Base-by-base conservation (phyloP, 2,329 filamentous ascomycete species). In the Corynespora cassiicola region DNA sequence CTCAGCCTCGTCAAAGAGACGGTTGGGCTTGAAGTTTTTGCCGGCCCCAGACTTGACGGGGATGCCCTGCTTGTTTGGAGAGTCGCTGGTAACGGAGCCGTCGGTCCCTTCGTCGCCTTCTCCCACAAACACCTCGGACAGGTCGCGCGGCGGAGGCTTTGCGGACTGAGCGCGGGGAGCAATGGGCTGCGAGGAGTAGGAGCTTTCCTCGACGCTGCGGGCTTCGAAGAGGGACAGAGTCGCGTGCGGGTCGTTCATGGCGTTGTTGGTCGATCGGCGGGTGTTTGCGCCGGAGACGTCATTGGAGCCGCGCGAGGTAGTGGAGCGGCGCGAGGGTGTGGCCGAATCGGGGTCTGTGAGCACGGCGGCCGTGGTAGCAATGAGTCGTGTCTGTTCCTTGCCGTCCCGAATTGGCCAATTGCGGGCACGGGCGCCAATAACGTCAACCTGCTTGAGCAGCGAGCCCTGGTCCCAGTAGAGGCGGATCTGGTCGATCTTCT, bases 351-450 rank as follows among this genome's bases (percentile, higher is more conserved):
- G 49, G 31, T 65, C 54, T 11, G 52, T 50, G 31, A 56, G 39
- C 15, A 42, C 73, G n/a, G 71, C 66, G 55, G 80, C 79, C 49
- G 78, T 85, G 32, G 74, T 76, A 49, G 80, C 76, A 57, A 96
- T 88, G 58, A 96, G 74, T 58, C 83, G 85, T 54, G 86, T 78
- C 73, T 97, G 91, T 36, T 96, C 90, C 58, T 82, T 82, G 63
- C 86, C 87, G 65, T 96, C 90, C 54, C 84, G 83, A 63, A 99
- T 95, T 37, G 94, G 94, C 94, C 94, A 99, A 72, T 94, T 95
- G 67, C 87, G 88, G 39, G 88, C 89, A 36, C 87, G 86, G 64
- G 85, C 86, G 59, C 94, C 92, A 69, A 99, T 97, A 39, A 96
- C 85, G 47, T 96, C 91, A 50, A 96, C 80, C 69, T 95, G 87